Base-by-base conservation (phyloP, 2,329 filamentous ascomycete species). In the Akanthomyces lecanii region DNA sequence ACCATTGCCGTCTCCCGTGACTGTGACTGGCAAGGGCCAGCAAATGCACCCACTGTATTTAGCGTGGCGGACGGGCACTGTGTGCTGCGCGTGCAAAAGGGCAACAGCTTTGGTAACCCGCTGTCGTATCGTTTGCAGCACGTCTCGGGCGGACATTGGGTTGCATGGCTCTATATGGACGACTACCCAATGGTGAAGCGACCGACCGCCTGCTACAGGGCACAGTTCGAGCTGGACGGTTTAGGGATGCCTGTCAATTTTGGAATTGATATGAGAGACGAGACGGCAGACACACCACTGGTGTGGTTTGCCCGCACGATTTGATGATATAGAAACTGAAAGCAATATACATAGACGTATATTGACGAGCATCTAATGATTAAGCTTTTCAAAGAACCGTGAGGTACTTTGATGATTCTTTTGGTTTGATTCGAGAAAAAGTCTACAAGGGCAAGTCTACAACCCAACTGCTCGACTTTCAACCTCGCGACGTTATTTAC, bases 121-220 rank as follows among this genome's bases (percentile, higher is more conserved):
- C 47, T 67, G 10, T 67, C 66, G 12, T 67, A 62, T 47, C 64
- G 68, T 28, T 47, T 68, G 30, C 63, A 68, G 48, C 63, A 69
- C 54, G 64, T 66, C 36, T 69, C 67, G 5, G 68, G 66, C 1
- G 62, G 63, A 10, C 65, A 50, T 7, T 71, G 69, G 68, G 61
- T 70, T 5, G 66, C 65, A 1, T 69, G 65, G 65, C 61, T 64
- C 52, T 69, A 67, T 44, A 65, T 64, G 12, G 63, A 65, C 30
- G 67, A 68, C 44, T 66, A 65, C 45, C 56, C 63, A 14, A 65
- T 56, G n/a, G 50, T 67, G 3, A 63, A 56, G 47, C 54, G 67
- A 2, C 67, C 65, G 6, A 42, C 11, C 2, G 61, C 55, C 8
- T 67, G 65, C 52, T 67, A 63, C 14, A 47, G 60, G 33, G 66